These are phyloP conservation scores for Cryptomeria japonica DNA, from an alignment of 75 land plant genomes.

Conservation along the genomic window DNA sequence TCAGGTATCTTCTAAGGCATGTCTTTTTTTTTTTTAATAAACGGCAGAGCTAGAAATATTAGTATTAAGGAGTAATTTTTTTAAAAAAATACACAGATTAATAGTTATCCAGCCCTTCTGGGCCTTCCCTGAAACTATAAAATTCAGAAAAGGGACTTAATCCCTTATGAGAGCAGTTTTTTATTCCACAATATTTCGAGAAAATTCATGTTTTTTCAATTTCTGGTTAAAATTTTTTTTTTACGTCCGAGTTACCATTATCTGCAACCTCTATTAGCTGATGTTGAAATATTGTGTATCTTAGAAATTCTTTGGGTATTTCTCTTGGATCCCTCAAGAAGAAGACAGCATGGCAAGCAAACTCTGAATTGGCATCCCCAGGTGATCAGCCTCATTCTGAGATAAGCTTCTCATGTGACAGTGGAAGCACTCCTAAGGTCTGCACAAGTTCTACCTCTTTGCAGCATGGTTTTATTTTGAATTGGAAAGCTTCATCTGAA, in stretches of 20 bases:
- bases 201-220: slow-evolving; percentile 12
- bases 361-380: slow-evolving; percentile 7
- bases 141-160: too few species aligned
- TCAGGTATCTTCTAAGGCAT: slow-evolving; percentile 22
- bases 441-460: slow-evolving; percentile 5
- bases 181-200: too few species aligned
- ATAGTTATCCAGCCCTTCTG: too few species aligned
- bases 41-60: too few species aligned
- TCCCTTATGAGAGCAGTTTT: too few species aligned
- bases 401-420: slow-evolving; percentile 2
- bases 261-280: slow-evolving; percentile 1
- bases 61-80: too few species aligned
- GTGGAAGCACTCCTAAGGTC: neutral
- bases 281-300: neutral
- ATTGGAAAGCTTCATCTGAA: slow-evolving; percentile 12
- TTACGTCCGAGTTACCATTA: neutral
- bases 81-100: too few species aligned
- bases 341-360: slow-evolving; percentile 29
- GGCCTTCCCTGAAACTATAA: too few species aligned
- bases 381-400: neutral
- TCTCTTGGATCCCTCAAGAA: neutral
- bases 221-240: neutral
- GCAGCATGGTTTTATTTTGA: neutral
- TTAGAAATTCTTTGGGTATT: slow-evolving; percentile 9
- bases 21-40: neutral